Evolutionary conservation across 2,329 filamentous ascomycete species (phyloP).

Genomic region (Cladosporium oxysporum): DNA sequence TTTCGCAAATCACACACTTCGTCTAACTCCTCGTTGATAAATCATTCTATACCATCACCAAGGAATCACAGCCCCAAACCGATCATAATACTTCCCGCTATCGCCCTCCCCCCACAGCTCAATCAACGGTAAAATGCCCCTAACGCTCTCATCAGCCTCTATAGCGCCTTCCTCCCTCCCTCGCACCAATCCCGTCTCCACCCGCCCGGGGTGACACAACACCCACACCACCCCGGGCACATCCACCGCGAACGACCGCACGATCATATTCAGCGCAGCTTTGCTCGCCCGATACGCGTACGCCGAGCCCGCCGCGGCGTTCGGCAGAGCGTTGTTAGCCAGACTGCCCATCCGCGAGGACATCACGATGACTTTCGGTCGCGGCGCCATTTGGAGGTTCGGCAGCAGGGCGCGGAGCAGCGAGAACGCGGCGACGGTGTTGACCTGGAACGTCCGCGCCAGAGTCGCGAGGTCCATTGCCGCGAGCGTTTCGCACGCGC

Average conservation of each 20-base stretch:
- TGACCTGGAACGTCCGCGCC: constrained; percentile 43
- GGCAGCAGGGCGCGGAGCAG: constrained; percentile 42
- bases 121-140: constrained; percentile 42
- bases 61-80: constrained; percentile 45
- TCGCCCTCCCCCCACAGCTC: constrained; percentile 34
- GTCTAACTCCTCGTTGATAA: neutral
- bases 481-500: constrained; percentile 43
- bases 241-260: constrained; percentile 48
- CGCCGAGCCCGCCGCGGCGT: constrained; percentile 39
- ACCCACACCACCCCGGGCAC: constrained; percentile 45
- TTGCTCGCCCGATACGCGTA: constrained; percentile 53
- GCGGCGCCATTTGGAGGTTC: constrained; percentile 29
- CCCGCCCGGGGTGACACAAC: constrained; percentile 48
- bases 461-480: constrained; percentile 46
- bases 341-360: constrained; percentile 50
- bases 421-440: constrained; percentile 46
- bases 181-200: constrained; percentile 47
- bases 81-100: constrained; percentile 47
- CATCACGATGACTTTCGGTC: constrained; percentile 44
- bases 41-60: constrained; percentile 37
- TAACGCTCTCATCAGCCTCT: constrained; percentile 43
- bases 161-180: constrained; percentile 50
- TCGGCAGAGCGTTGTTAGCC: constrained; percentile 37
- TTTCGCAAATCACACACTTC: neutral
- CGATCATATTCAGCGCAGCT: constrained; percentile 49